Conservation (phyloP, 805 yeast species). For the Wickerhamomyces kurtzmanii region DNA sequence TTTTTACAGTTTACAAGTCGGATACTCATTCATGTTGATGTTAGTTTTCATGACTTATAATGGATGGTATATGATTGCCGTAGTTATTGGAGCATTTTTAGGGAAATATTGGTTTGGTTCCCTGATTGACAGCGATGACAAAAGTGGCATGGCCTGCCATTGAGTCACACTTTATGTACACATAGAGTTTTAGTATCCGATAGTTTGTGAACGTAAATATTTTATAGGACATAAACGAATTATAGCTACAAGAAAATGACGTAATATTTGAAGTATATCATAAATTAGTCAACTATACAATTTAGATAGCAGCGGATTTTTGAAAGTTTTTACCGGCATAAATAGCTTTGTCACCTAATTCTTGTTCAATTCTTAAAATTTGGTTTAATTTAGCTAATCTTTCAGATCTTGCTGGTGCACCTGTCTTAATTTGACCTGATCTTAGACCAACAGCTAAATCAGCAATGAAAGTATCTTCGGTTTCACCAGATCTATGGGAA, state of each 20-base stretch:
- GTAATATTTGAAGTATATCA: too few species aligned
- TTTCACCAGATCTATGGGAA: slow-evolving; percentile 99
- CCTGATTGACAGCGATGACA: slow-evolving; percentile 8
- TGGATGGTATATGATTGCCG: slow-evolving; percentile 76
- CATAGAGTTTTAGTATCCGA: too few species aligned
- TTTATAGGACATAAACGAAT: too few species aligned
- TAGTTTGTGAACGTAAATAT: too few species aligned
- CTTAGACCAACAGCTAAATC: slow-evolving; percentile 97
- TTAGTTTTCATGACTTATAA: slow-evolving; percentile 81
- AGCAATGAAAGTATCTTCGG: slow-evolving; percentile 98
- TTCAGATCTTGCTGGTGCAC: slow-evolving; percentile 99
- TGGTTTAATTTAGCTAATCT: slow-evolving; percentile 99
- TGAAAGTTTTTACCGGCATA: slow-evolving; percentile 94
- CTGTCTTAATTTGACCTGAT: slow-evolving; percentile 98
- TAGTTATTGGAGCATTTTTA: slow-evolving; percentile 58
- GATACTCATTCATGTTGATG: slow-evolving; percentile 66
- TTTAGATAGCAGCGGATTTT: slow-evolving; percentile 23
- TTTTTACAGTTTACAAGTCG: slow-evolving; percentile 56
- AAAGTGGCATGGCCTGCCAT: slow-evolving; percentile 18
- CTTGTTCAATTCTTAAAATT: slow-evolving; percentile 97
- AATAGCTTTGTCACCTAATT: slow-evolving; percentile 94
- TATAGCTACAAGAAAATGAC: too few species aligned
- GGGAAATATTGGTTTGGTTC: slow-evolving; percentile 58
- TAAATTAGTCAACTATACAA: background rate
- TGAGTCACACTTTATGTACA: too few species aligned